Evolutionary conservation across 1,284 basidiomycete genomes (phyloP), one percentile per base, ranked within the genome.

Genomic region (Moesziomyces sp.): DNA sequence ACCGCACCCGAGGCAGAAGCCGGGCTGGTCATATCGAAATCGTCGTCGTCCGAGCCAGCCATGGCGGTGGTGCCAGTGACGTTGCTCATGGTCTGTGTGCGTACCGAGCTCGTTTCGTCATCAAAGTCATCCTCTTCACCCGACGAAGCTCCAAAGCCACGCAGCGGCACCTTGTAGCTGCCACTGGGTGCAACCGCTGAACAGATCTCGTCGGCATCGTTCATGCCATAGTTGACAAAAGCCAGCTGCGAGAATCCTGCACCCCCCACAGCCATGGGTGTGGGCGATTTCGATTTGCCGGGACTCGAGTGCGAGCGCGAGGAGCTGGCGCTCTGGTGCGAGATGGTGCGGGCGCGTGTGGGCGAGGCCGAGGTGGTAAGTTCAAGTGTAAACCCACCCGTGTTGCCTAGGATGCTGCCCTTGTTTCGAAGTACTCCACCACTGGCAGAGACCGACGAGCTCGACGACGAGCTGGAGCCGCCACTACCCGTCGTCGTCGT

Each of bases 151-250:
- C 68, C 78, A 38, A 71, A 79, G 4, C 78, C 74, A 18, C 74
- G 74, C 9, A 82, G 56, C 4, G 80, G 79, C 19, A 79, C 72
- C 53, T 83, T 83, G 71, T 81, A 81, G 42, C 64, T 70, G 24
- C 81, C 81, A 48, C 70, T 76, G 2, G 81, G 81, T 11, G 81
- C 79, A 0, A 83, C 81, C 1, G 80, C 81, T 5, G 79, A 77
- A 34, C 81, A 83, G 24, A 83, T 73, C 60, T 82, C 81, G 38
- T 82, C 78, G 11, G 81, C 81, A 57, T 83, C 80, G 21, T 82
- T 65, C 55, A 83, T 76, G 14, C 81, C 81, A 50, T 82, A 83
- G 68, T 83, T 82, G 68, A 83, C 78, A 56, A 83, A 83, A 30
- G 68, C 65, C 24, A 82, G 69, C 44, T 61, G 46, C 6, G 59